Base-by-base conservation (phyloP, 805 yeast species). In the Kuraishia floccosa region DNA sequence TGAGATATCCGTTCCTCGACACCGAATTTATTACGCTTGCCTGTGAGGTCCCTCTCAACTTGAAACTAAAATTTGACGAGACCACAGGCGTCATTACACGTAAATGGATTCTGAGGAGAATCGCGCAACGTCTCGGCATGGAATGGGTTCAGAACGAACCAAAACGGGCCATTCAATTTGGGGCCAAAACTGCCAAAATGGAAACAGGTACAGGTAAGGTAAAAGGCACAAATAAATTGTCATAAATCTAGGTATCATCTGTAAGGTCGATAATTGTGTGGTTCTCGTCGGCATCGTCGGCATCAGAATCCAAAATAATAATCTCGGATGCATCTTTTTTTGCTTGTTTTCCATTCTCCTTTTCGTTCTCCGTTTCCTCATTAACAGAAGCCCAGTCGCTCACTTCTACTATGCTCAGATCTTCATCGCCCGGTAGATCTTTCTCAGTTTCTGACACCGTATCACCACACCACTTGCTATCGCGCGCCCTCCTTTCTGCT, bases 121-220 rank as follows among this genome's bases (percentile, higher is more conserved):
- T 82, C 6, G 96, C 96, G 0, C 22, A 22, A 8, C 19, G 13
- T 8, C 32, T 49, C 22, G 49, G 43, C 1, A 40, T 78, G 13
- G 48, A 39, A 0, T 65, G 63, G 49, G 91, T 86, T 0, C 56
- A 73, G 12, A 58, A 62, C 15, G 97, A 91, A 47, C 72, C 80
- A 2, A 91, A 91, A 48, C 63, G 99, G 28, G 99, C 99, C 0
- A 86, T 91, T 37, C 98, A 91, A 48, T 91, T 91, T 52, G 99
- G 99, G 0, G 83, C 97, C 0, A 76, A 81, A 39, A 79, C 94
- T 47, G 98, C 99, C 1, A 93, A 89, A 52, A 74, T 91, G 78
- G 87, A 81, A 38, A 64, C 74, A 3, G 89, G 89, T 1, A 71
- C 79, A 27, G 78, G 87, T 4, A 79, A 73, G 41, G 61, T 69